A percentile compares a stretch with the other conserved stretches of the same genome.
These are phyloP conservation scores for Hysterium pulicare DNA, from an alignment of 2,329 filamentous ascomycete species.

Conservation along the genomic window DNA sequence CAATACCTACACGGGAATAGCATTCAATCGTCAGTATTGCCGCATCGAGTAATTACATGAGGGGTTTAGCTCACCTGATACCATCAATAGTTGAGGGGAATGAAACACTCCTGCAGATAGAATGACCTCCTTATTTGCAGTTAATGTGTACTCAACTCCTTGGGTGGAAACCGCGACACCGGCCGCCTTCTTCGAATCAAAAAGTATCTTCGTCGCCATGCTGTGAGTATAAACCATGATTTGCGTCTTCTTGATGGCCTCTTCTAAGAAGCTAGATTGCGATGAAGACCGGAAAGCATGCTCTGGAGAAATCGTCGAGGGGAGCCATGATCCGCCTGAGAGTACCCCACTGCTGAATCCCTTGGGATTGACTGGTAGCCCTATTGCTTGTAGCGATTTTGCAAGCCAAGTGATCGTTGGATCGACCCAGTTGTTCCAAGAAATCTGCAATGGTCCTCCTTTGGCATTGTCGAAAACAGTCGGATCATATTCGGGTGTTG, in stretches of 20 bases:
- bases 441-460: background rate
- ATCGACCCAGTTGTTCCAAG: background rate
- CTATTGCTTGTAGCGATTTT: background rate
- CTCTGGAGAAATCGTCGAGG: constrained; percentile 23
- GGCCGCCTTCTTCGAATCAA: constrained; percentile 10
- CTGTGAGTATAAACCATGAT: constrained; percentile 1
- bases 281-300: constrained; percentile 13
- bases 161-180: constrained; percentile 7
- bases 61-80: constrained; percentile 3
- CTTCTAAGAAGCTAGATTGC: constrained; percentile 16
- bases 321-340: constrained; percentile 4
- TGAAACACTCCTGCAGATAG: constrained; percentile 48
- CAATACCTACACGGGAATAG: background rate
- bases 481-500: background rate
- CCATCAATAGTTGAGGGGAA: constrained; percentile 57
- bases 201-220: constrained; percentile 28
- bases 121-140: constrained; percentile 37
- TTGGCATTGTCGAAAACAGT: constrained; percentile 1
- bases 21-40: no score
- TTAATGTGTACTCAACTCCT: constrained; percentile 9
- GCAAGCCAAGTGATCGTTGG: constrained; percentile 1
- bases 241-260: constrained; percentile 1
- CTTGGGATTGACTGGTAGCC: constrained; percentile 6
- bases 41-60: constrained; percentile 1
- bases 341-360: background rate